Percentiles rank a stretch among this genome's conserved stretches.
phyloP scores from a whole-genome alignment of 768 basidiomycete species.

The Tricholoma bakamatsutake region DNA sequence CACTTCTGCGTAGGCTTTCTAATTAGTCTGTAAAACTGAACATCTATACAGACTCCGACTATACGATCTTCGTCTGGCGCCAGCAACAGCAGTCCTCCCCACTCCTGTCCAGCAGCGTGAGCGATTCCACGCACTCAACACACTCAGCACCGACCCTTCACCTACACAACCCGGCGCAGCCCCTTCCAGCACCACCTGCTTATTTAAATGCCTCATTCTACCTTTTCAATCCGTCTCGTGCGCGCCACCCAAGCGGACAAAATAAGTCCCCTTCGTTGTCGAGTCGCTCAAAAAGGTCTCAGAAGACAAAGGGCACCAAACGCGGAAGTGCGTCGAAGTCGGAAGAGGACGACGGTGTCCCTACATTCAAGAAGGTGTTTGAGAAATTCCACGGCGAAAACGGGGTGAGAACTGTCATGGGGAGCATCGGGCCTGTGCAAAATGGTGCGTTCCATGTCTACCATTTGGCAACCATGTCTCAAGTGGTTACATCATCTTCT shows the following conservation, averaged over 20 bases:
- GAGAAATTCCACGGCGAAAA: constrained; percentile 85
- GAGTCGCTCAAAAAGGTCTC: constrained; percentile 32
- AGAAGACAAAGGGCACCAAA: constrained; percentile 35
- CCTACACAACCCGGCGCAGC: constrained; percentile 52
- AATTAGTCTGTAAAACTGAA: background rate
- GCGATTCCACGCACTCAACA: constrained; percentile 19
- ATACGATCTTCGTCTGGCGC: constrained; percentile 80
- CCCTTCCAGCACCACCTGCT: constrained; percentile 53
- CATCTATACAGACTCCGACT: constrained; percentile 63
- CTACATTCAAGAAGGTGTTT: constrained; percentile 69
- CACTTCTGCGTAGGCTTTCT: background rate
- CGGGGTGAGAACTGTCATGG: constrained; percentile 89
- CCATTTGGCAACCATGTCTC: constrained; percentile 1
- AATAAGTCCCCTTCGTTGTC: constrained; percentile 32
- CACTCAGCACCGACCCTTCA: constrained; percentile 47
- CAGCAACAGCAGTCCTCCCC: constrained; percentile 36
- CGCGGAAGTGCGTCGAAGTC: constrained; percentile 19
- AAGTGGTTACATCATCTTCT: background rate
- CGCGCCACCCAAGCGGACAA: constrained; percentile 20
- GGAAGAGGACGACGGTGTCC: constrained; percentile 43
- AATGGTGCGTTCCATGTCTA: constrained; percentile 49
- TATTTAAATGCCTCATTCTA: constrained; percentile 74
- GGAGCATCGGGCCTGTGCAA: constrained; percentile 85
- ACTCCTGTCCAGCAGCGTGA: constrained; percentile 17
- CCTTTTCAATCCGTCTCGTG: constrained; percentile 46